A percentile compares a stretch with the other conserved stretches of the same genome.
These are phyloP conservation scores for Fusarium staphyleae DNA, from an alignment of 2,329 filamentous ascomycete genomes.

Conservation along the genomic window DNA sequence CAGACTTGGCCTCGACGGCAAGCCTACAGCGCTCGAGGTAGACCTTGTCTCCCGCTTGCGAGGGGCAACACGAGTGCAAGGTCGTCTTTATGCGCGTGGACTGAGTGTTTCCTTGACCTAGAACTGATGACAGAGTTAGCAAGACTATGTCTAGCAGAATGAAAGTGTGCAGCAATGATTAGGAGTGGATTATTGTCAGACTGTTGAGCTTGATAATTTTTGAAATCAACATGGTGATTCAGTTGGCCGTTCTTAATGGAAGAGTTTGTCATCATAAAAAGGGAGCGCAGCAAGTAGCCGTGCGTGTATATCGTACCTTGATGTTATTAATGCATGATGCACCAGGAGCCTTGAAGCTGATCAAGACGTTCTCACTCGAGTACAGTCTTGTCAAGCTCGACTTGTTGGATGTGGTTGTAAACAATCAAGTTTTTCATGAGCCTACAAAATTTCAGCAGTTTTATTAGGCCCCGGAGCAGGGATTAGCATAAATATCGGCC, in stretches of 20 bases:
- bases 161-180: conserved; percentile 6
- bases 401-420: conserved; percentile 17
- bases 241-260: conserved; percentile 72
- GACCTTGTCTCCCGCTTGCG: conserved; percentile 17
- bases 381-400: background rate
- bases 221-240: conserved; percentile 65
- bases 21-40: conserved; percentile 14
- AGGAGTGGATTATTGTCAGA: conserved; percentile 54
- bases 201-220: conserved; percentile 70
- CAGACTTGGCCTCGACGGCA: conserved; percentile 25
- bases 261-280: conserved; percentile 62
- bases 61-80: conserved; percentile 16
- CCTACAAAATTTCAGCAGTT: conserved; percentile 13
- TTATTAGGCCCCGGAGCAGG: conserved; percentile 20
- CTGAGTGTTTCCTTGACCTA: conserved; percentile 3
- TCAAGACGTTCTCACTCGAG: conserved; percentile 15
- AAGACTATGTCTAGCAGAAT: conserved; percentile 5
- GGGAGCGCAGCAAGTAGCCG: conserved; percentile 24
- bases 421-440: conserved; percentile 10
- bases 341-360: background rate
- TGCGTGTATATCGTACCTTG: conserved; percentile 34
- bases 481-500: conserved; percentile 30
- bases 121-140: conserved; percentile 40
- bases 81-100: conserved; percentile 20
- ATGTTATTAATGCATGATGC: conserved; percentile 3